phyloP scores from a whole-genome alignment of 176 grass and related monocot genomes.

The bread wheat (Triticum aestivum) region IWGSC_CS_RefSeq_v2.1 NC_057798.1:253066183-253066682 shows the following conservation, averaged over 20 bases:
- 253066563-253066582: slow-evolving; percentile 50
- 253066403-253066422: neutral
- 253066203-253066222: slow-evolving; percentile 23
- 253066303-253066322: slow-evolving; percentile 11
- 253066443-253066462: slow-evolving; percentile 48
- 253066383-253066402: neutral
- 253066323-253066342: slow-evolving; percentile 37
- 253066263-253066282: slow-evolving; percentile 52
- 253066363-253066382: no score
- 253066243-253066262: slow-evolving; percentile 70
- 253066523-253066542: slow-evolving; percentile 62
- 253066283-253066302: slow-evolving; percentile 27
- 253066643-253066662: no score
- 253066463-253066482: slow-evolving; percentile 37
- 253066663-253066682: slow-evolving; percentile 39
- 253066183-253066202: slow-evolving; percentile 59
- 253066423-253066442: slow-evolving; percentile 53
- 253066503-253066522: slow-evolving; percentile 25
- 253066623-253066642: slow-evolving; percentile 9
- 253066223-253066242: slow-evolving; percentile 35
- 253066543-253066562: slow-evolving; percentile 74
- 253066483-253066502: neutral
- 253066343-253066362: neutral
- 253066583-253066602: slow-evolving; percentile 59
- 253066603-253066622: slow-evolving; percentile 11